phyloP scores from a whole-genome alignment of 495 filamentous ascomycete genomes.

The Daldinia vernicosa region DNA sequence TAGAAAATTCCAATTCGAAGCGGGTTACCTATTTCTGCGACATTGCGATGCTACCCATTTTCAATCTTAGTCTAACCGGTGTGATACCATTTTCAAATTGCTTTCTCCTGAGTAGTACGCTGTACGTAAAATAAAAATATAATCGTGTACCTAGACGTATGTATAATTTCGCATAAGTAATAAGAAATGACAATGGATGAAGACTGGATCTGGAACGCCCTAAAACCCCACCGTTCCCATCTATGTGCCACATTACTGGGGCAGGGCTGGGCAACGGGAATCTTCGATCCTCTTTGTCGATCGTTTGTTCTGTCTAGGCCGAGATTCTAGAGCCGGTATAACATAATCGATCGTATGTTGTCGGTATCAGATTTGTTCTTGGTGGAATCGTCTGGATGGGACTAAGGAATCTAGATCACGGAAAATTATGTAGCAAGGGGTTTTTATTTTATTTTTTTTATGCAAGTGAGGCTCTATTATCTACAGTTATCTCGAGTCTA shows the following conservation, averaged over 20 bases:
- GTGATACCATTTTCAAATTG: neutral
- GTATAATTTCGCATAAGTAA: neutral
- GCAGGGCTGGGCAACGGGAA: slow-evolving; percentile 26
- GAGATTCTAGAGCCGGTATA: slow-evolving; percentile 27
- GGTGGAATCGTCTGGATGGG: slow-evolving; percentile 26
- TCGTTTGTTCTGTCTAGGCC: slow-evolving; percentile 37
- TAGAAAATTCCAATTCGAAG: slow-evolving; percentile 7
- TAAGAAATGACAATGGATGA: slow-evolving; percentile 1
- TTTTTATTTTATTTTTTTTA: neutral
- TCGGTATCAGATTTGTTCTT: neutral
- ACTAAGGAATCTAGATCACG: slow-evolving; percentile 5
- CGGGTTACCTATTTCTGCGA: neutral
- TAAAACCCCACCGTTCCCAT: slow-evolving; percentile 28
- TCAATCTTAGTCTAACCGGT: neutral
- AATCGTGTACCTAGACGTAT: neutral
- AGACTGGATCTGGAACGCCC: slow-evolving; percentile 31
- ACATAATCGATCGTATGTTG: slow-evolving; percentile 11
- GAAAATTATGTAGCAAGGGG: slow-evolving; percentile 8
- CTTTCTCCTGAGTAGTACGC: slow-evolving; percentile 1
- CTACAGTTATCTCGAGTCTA: neutral
- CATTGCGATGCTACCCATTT: slow-evolving; percentile 1
- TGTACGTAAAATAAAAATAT: slow-evolving; percentile 11
- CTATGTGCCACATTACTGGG: slow-evolving; percentile 34
- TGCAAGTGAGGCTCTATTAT: slow-evolving; percentile 30
- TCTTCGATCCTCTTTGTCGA: slow-evolving; percentile 42